phyloP scores from a whole-genome alignment of 495 filamentous ascomycete species.

The Penicillium tannophilum region DNA sequence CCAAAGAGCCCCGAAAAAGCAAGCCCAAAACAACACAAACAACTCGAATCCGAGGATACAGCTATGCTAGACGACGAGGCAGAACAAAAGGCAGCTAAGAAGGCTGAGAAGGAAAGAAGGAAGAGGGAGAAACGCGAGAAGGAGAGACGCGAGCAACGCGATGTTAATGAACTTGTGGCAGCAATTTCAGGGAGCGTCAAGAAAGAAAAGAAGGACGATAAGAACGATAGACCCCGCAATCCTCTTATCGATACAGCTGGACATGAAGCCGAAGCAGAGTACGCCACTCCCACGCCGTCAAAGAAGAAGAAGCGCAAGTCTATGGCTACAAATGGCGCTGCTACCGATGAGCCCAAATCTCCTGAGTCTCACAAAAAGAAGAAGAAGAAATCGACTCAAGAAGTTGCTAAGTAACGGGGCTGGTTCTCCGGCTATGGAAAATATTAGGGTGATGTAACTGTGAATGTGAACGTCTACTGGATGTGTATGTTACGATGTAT shows the following conservation, averaged over 20 bases:
- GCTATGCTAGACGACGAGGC: neutral
- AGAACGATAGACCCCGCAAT: slow-evolving; percentile 2
- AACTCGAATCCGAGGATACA: neutral
- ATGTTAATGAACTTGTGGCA: neutral
- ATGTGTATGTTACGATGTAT: slow-evolving; percentile 2
- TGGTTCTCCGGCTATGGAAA: neutral
- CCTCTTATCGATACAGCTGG: neutral
- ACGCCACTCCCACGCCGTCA: neutral
- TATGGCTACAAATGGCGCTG: neutral
- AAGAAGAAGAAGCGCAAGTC: slow-evolving; percentile 16
- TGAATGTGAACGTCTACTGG: neutral
- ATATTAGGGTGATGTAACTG: neutral
- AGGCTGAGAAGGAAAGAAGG: slow-evolving; percentile 16
- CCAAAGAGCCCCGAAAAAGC: neutral
- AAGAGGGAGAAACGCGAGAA: slow-evolving; percentile 14
- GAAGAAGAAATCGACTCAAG: slow-evolving; percentile 4
- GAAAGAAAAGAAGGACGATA: slow-evolving; percentile 11
- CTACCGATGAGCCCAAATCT: neutral
- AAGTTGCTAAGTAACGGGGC: neutral
- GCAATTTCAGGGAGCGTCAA: neutral
- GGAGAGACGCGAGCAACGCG: slow-evolving; percentile 12
- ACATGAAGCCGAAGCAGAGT: neutral
- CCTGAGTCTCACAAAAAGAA: slow-evolving; percentile 11
- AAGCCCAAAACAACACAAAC: neutral
- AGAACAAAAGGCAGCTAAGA: slow-evolving; percentile 1